These are phyloP conservation scores for Leucocoprinus birnbaumii DNA, from an alignment of 768 basidiomycete species.

Conservation along the genomic window DNA sequence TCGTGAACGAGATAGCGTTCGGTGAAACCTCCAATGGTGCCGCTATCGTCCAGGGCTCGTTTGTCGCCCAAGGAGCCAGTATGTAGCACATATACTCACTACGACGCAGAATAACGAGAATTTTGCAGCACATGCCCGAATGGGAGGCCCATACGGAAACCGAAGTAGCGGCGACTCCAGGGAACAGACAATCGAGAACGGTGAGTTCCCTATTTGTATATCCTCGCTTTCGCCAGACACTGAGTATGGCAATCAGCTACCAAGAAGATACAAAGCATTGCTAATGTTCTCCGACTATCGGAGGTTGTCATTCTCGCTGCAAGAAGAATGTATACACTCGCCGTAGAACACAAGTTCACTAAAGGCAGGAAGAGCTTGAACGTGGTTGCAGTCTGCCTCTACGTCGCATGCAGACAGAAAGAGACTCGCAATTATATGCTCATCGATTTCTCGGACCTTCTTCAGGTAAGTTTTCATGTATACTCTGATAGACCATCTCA, in stretches of 20 bases:
- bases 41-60: constrained; percentile 93
- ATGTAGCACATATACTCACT: constrained; percentile 27
- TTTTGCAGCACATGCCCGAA: constrained; percentile 68
- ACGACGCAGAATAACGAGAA: background rate
- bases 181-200: constrained; percentile 90
- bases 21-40: constrained; percentile 92
- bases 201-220: constrained; percentile 36
- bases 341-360: constrained; percentile 91
- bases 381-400: constrained; percentile 94
- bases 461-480: constrained; percentile 55
- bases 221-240: no score
- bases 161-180: constrained; percentile 78
- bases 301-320: constrained; percentile 81
- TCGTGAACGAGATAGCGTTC: constrained; percentile 92
- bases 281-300: constrained; percentile 71
- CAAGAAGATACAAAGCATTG: constrained; percentile 80
- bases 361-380: constrained; percentile 91
- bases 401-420: constrained; percentile 89
- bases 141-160: constrained; percentile 81
- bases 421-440: constrained; percentile 95
- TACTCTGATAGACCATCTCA: background rate
- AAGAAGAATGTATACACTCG: constrained; percentile 86
- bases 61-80: constrained; percentile 91
- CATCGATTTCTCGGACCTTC: constrained; percentile 96
- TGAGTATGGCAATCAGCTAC: no score